phyloP scores from a whole-genome alignment of 1,284 basidiomycete genomes.

The Austroboletus novae-zelandiae region DNA sequence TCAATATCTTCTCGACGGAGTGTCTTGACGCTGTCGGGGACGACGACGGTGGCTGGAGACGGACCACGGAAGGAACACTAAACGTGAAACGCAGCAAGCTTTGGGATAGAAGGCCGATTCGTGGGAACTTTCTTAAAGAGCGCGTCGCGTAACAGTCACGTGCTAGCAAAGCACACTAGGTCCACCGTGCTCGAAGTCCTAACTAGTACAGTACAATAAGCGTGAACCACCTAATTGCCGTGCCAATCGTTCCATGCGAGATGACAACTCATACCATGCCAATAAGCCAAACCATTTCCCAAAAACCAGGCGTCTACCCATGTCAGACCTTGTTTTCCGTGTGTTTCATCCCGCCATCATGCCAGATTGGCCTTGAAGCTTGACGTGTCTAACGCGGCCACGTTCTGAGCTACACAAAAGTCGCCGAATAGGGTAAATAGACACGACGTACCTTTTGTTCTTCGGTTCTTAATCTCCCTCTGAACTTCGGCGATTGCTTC shows the following conservation, averaged over 20 bases:
- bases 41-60: slow-evolving; percentile 11
- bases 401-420: background rate
- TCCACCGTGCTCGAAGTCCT: too few relatives aligned
- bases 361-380: too few relatives aligned
- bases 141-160: slow-evolving; percentile 36
- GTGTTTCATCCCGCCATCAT: slow-evolving; percentile 9
- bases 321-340: background rate
- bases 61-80: slow-evolving; percentile 21
- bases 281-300: background rate
- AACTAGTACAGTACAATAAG: too few relatives aligned
- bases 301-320: background rate
- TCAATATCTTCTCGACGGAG: slow-evolving; percentile 1
- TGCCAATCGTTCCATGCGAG: background rate
- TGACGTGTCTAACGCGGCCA: slow-evolving; percentile 2
- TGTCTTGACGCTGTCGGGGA: slow-evolving; percentile 10
- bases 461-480: background rate
- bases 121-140: slow-evolving; percentile 35
- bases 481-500: slow-evolving; percentile 6
- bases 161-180: slow-evolving; percentile 25
- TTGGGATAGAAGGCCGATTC: slow-evolving; percentile 19
- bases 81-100: slow-evolving; percentile 32
- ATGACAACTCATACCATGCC: background rate
- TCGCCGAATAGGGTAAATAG: slow-evolving; percentile 4
- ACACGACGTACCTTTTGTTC: background rate
- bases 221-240: background rate